Evolutionary conservation across 176 grass and related monocot genomes (phyloP).

Genomic region (Zea luxurians): DNA sequence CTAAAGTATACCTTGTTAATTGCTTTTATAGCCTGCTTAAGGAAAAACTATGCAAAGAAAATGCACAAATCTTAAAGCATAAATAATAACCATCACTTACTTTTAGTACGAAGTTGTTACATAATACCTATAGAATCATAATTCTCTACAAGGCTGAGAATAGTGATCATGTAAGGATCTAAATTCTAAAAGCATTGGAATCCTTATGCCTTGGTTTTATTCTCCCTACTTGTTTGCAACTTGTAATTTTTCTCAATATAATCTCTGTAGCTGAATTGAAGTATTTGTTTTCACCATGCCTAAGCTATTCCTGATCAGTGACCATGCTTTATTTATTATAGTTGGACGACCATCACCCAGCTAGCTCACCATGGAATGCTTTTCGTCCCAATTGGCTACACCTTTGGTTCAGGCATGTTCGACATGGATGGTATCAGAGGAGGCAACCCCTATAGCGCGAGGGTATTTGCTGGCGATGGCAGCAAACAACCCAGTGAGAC

Average conservation of each 20-base stretch:
- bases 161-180: neutral
- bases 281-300: conserved; percentile 1
- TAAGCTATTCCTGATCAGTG: conserved; percentile 8
- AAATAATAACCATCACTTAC: neutral
- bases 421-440: conserved; percentile 81
- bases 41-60: neutral
- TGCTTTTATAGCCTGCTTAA: neutral
- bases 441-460: conserved; percentile 73
- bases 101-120: neutral
- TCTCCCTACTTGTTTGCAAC: neutral
- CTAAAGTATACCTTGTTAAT: neutral
- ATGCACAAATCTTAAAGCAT: neutral
- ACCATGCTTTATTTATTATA: conserved; percentile 39
- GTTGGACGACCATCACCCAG: conserved; percentile 88
- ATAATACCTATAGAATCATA: neutral
- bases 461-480: conserved; percentile 82
- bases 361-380: conserved; percentile 87
- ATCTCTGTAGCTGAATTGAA: neutral
- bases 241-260: neutral
- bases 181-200: neutral
- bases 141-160: neutral
- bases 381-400: conserved; percentile 84
- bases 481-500: conserved; percentile 64
- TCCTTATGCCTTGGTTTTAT: neutral
- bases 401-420: conserved; percentile 77